Conservation (phyloP, 192 early-diverging fungal genomes). For the Funneliformis geosporum region DNA sequence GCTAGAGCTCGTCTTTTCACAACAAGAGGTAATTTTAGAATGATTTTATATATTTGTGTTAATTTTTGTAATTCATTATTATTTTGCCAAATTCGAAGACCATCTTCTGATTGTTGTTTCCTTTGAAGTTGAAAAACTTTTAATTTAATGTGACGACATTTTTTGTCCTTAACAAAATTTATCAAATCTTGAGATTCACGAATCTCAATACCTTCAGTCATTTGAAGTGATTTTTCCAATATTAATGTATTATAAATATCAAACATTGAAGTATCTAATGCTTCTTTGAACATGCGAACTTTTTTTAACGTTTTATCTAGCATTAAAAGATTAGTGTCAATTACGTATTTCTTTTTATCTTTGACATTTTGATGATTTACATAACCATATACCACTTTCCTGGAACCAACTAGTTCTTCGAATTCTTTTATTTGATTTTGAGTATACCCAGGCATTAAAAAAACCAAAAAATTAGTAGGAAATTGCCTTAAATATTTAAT, state of each 20-base stretch:
- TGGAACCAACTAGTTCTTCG: not conserved
- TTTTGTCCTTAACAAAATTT: constrained; percentile 13
- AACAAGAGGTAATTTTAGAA: constrained; percentile 10
- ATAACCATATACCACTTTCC: not conserved
- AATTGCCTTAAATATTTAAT: constrained; percentile 20
- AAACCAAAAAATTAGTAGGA: constrained; percentile 17
- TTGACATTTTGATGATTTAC: not conserved
- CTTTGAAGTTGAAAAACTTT: constrained; percentile 18
- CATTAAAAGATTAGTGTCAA: constrained; percentile 7
- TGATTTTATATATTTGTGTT: not conserved
- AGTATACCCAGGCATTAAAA: constrained; percentile 10
- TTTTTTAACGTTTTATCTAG: constrained; percentile 4
- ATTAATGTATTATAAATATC: not conserved
- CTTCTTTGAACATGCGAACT: constrained; percentile 18
- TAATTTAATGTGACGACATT: not conserved
- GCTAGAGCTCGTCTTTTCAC: constrained; percentile 10
- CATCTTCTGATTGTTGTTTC: not conserved
- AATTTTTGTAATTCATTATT: not conserved
- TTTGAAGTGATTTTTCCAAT: not conserved
- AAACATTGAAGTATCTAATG: not conserved
- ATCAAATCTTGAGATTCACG: not conserved
- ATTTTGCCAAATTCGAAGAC: not conserved
- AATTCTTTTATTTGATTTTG: constrained; percentile 10
- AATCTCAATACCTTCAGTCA: constrained; percentile 20
- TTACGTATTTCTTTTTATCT: not conserved